Percentiles rank a stretch among this genome's conserved stretches.
Conservation (phyloP, 306 rosid species). For the Alnus rubra region DNA sequence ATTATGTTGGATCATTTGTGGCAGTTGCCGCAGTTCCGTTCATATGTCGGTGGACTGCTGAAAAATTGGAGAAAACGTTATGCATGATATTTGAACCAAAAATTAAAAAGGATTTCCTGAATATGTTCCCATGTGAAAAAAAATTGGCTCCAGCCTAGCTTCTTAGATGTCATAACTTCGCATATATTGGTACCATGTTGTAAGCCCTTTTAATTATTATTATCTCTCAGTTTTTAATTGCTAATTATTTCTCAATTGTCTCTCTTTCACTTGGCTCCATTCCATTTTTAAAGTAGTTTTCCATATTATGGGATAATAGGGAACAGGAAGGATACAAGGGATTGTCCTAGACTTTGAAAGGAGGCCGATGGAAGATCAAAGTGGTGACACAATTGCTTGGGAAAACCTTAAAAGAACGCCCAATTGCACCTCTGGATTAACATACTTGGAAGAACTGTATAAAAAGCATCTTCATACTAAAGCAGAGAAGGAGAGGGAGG, state of each 20-base stretch:
- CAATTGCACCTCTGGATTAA: constrained; percentile 23
- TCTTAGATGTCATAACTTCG: no score
- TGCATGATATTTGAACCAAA: no score
- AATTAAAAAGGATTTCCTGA: no score
- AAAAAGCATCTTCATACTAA: constrained; percentile 22
- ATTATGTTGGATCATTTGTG: no score
- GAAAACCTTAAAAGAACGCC: constrained; percentile 29
- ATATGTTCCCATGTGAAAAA: no score
- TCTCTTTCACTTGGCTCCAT: neutral
- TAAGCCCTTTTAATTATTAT: neutral
- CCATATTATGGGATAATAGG: constrained; percentile 26
- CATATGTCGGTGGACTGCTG: no score
- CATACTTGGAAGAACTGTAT: constrained; percentile 35
- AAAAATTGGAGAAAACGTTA: no score
- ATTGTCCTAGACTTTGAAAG: constrained; percentile 49
- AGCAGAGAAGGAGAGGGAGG: constrained; percentile 31
- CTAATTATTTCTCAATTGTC: neutral
- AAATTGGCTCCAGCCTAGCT: no score
- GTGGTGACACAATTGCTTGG: constrained; percentile 30
- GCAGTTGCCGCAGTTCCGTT: no score
- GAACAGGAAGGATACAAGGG: constrained; percentile 42
- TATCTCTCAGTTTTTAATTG: neutral
- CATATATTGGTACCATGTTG: no score
- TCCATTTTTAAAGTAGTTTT: neutral
- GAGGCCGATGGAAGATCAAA: constrained; percentile 1